Percentiles rank a stretch among this genome's conserved stretches.
Conservation (phyloP, 1,139 yeast genomes). For the Geotrichum europaeum region DNA sequence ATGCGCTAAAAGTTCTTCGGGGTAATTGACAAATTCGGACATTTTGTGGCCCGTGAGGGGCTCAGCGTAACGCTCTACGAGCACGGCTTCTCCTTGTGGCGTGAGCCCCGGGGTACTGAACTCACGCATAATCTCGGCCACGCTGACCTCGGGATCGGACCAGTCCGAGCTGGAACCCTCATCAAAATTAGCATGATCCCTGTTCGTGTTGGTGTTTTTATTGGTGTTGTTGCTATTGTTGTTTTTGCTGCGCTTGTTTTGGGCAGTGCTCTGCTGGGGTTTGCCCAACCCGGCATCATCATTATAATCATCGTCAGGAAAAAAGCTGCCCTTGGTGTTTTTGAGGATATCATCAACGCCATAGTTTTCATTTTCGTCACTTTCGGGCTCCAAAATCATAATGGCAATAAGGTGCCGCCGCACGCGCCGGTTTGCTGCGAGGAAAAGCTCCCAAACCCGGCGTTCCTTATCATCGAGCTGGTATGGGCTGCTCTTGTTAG, state of each 20-base stretch:
- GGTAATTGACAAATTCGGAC: constrained; percentile 11
- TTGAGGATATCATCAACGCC: not conserved
- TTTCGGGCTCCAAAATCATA: not conserved
- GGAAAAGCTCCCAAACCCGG: constrained; percentile 10
- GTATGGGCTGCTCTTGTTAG: not conserved
- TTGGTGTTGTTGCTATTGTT: not conserved
- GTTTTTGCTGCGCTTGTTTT: not conserved
- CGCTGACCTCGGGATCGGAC: constrained; percentile 2
- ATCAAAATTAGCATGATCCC: not conserved
- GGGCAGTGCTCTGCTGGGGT: not conserved
- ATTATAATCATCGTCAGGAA: not conserved
- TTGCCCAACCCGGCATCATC: not conserved
- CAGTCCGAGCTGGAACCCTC: not conserved
- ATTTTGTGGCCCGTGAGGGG: constrained; percentile 9
- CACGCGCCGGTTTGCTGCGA: constrained; percentile 2
- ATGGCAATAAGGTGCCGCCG: not conserved
- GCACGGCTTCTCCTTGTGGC: not conserved
- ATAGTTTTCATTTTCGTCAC: not conserved
- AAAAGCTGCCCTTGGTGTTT: not conserved
- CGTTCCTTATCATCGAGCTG: constrained; percentile 11
- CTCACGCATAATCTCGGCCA: constrained; percentile 14
- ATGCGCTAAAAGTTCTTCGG: constrained; percentile 6
- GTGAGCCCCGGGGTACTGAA: constrained; percentile 9
- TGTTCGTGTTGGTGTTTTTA: not conserved
- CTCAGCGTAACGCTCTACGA: constrained; percentile 9